phyloP scores from a whole-genome alignment of 1,139 yeast genomes.

The Diutina mesorugosa region DNA sequence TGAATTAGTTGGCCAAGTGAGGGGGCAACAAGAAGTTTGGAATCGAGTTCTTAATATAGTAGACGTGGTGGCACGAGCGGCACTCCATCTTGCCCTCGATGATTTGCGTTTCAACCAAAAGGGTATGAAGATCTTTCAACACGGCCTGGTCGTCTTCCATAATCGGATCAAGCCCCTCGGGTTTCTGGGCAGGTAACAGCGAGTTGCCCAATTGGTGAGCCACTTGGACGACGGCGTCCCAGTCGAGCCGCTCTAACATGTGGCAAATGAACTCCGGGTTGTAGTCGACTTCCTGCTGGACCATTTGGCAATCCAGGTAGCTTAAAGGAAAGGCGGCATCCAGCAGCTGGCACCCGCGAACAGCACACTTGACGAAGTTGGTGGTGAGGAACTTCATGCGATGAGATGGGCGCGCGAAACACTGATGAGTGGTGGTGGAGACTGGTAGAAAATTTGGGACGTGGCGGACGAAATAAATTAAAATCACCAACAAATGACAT shows the following conservation, averaged over 20 bases:
- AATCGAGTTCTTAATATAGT: constrained; percentile 82
- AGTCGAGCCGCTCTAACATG: constrained; percentile 73
- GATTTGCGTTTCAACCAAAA: constrained; percentile 77
- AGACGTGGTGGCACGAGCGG: constrained; percentile 73
- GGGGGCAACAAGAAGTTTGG: constrained; percentile 94
- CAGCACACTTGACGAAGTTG: constrained; percentile 90
- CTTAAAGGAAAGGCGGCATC: constrained; percentile 71
- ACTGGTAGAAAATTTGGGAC: too few species aligned
- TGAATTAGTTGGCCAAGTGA: constrained; percentile 33
- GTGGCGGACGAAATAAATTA: too few species aligned
- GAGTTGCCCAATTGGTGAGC: constrained; percentile 67
- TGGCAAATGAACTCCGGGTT: constrained; percentile 70
- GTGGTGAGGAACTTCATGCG: constrained; percentile 86
- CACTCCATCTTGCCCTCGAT: constrained; percentile 85
- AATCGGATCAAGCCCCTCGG: constrained; percentile 42
- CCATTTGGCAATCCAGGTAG: constrained; percentile 60
- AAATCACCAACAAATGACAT: too few species aligned
- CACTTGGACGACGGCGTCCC: constrained; percentile 72
- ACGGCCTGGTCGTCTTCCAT: constrained; percentile 50
- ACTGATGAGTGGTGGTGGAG: too few species aligned
- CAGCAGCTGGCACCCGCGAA: constrained; percentile 64
- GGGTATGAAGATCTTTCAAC: constrained; percentile 61
- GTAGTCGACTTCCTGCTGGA: constrained; percentile 69
- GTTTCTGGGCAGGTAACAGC: constrained; percentile 50
- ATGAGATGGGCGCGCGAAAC: background rate